phyloP scores from a whole-genome alignment of 78 protist genomes.

The Dictyostelium firmibasis region DNA sequence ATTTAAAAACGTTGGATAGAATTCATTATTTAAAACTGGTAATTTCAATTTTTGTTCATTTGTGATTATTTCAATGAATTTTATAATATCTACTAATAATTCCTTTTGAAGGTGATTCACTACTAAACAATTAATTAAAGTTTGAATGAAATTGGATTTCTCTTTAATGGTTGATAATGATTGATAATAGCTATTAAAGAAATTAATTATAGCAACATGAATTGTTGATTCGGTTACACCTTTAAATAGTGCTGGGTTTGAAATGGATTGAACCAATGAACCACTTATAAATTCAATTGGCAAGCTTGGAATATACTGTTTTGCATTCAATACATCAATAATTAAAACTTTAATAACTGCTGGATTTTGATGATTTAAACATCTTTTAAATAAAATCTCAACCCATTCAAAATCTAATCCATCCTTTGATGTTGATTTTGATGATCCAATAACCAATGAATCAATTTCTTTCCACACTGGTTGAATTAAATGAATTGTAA shows the following conservation, averaged over 20 bases:
- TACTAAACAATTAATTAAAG: background rate
- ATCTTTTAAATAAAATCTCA: constrained; percentile 22
- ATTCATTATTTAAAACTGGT: background rate
- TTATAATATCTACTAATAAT: background rate
- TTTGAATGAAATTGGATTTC: background rate
- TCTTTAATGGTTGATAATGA: background rate
- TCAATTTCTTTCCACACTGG: constrained; percentile 68
- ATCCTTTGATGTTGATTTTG: background rate
- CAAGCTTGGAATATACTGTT: background rate
- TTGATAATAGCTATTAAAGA: constrained; percentile 3
- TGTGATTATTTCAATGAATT: background rate
- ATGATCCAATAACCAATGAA: background rate
- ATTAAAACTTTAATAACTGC: constrained; percentile 44
- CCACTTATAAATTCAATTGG: constrained; percentile 27
- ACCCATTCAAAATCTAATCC: constrained; percentile 41
- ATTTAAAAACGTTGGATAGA: background rate
- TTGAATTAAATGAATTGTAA: constrained; percentile 31
- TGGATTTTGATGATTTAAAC: constrained; percentile 48
- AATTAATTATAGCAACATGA: background rate
- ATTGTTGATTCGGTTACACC: constrained; percentile 38
- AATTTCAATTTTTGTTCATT: background rate
- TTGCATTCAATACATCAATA: constrained; percentile 17
- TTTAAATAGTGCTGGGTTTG: constrained; percentile 7
- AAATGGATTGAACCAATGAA: constrained; percentile 1
- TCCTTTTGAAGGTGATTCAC: background rate